Percentiles rank a stretch among this genome's conserved stretches.
phyloP scores from a whole-genome alignment of 306 rosid genomes.

The Ormosia semicastrata region DNA sequence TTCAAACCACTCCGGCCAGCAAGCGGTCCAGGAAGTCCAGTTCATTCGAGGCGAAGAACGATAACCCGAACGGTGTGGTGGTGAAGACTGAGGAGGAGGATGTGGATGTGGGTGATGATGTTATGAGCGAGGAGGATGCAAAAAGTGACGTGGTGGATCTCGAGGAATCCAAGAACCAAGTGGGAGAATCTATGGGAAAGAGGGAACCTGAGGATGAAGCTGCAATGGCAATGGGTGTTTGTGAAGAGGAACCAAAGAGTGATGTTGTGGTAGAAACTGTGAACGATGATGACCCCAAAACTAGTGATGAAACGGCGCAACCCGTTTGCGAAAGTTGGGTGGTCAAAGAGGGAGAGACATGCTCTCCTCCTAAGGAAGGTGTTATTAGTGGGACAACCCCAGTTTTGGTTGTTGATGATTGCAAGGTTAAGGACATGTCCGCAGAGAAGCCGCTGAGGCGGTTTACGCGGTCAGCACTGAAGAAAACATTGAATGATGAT shows the following conservation, averaged over 20 bases:
- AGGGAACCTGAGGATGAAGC: background rate
- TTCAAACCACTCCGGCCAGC: background rate
- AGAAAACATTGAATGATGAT: slow-evolving; percentile 32
- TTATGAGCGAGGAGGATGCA: slow-evolving; percentile 69
- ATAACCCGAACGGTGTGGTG: background rate
- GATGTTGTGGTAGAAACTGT: slow-evolving; percentile 23
- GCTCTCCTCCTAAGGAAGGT: background rate
- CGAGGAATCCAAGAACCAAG: slow-evolving; percentile 55
- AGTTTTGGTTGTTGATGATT: background rate
- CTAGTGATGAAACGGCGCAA: background rate
- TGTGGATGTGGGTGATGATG: background rate
- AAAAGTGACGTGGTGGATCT: slow-evolving; percentile 74
- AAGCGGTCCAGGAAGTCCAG: slow-evolving; percentile 21
- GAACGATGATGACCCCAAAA: slow-evolving; percentile 8
- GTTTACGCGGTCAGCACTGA: slow-evolving; percentile 70
- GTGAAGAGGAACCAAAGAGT: slow-evolving; percentile 41
- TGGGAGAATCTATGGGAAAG: slow-evolving; percentile 9
- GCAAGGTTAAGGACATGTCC: background rate
- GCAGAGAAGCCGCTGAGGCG: slow-evolving; percentile 43
- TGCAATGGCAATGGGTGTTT: background rate
- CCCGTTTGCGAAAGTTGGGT: background rate
- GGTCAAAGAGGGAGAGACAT: background rate
- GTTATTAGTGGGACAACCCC: background rate
- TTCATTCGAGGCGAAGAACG: background rate
- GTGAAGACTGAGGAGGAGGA: background rate